Conservation (phyloP, 2,329 filamentous ascomycete species). For the Drechslerella stenobrocha region DNA sequence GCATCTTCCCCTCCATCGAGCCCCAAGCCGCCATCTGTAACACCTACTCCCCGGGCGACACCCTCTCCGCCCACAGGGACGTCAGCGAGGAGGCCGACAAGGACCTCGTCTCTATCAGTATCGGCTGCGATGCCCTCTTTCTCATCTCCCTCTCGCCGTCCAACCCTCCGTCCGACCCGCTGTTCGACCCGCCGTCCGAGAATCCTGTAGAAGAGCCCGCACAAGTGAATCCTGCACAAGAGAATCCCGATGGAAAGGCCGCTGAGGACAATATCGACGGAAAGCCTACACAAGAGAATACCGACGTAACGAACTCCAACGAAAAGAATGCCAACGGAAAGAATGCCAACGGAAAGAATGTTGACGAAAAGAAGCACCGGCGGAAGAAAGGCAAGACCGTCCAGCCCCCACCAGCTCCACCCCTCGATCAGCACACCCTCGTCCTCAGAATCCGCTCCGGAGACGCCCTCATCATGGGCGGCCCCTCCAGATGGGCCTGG, state of each 20-base stretch:
- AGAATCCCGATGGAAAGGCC: no score
- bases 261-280: no score
- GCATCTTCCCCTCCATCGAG: conserved; percentile 70
- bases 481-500: conserved; percentile 83
- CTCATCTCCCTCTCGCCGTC: conserved; percentile 67
- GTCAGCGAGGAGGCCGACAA: conserved; percentile 81
- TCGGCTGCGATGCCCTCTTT: conserved; percentile 89
- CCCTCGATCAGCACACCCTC: conserved; percentile 57
- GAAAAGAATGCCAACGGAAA: conserved; percentile 27
- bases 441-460: conserved; percentile 75
- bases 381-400: conserved; percentile 49
- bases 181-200: no score
- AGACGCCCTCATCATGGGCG: conserved; percentile 87
- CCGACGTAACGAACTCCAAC: no score
- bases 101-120: conserved; percentile 79
- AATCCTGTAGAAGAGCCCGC: no score
- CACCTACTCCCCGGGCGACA: conserved; percentile 86
- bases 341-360: conserved; percentile 53
- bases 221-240: no score
- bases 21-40: conserved; percentile 93
- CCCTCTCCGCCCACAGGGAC: conserved; percentile 88
- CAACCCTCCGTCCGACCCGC: neutral
- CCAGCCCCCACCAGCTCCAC: conserved; percentile 23
- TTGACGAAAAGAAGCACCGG: no score
- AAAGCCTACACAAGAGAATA: no score